Conservation (phyloP, 169 alveolate genomes). For the Plasmodium yoelii region DNA sequence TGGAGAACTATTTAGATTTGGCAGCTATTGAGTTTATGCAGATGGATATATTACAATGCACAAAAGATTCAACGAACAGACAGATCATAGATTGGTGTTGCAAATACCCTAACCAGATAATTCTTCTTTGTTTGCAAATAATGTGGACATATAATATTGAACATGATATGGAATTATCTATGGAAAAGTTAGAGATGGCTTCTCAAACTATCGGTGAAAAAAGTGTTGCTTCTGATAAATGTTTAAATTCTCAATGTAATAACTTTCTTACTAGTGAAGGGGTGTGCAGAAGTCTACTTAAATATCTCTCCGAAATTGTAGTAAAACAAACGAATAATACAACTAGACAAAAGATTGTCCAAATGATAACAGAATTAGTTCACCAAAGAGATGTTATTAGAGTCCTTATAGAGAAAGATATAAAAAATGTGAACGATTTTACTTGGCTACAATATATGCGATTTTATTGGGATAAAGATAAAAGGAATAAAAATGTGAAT, state of each 20-base stretch:
- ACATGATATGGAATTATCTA: constrained; percentile 46
- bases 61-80: constrained; percentile 32
- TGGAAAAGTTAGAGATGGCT: background rate
- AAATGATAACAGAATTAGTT: constrained; percentile 95
- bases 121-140: constrained; percentile 88
- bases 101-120: constrained; percentile 90
- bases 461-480: constrained; percentile 91
- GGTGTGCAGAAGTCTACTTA: constrained; percentile 82
- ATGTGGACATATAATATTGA: constrained; percentile 92
- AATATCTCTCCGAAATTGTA: constrained; percentile 92
- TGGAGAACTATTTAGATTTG: constrained; percentile 87
- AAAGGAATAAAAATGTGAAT: constrained; percentile 77
- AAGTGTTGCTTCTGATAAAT: no score
- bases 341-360: constrained; percentile 92
- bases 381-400: constrained; percentile 97
- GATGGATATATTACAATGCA: constrained; percentile 69
- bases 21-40: constrained; percentile 88
- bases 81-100: constrained; percentile 81
- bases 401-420: constrained; percentile 78
- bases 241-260: constrained; percentile 57
- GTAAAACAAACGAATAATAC: constrained; percentile 90
- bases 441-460: constrained; percentile 97
- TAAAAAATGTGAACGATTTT: constrained; percentile 85
- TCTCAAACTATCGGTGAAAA: constrained; percentile 21
- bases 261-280: constrained; percentile 80